Percentiles rank a stretch among this genome's conserved stretches.
Evolutionary conservation across 208 protist genomes (phyloP).

Genomic region (Leishmania martiniquensis): DNA sequence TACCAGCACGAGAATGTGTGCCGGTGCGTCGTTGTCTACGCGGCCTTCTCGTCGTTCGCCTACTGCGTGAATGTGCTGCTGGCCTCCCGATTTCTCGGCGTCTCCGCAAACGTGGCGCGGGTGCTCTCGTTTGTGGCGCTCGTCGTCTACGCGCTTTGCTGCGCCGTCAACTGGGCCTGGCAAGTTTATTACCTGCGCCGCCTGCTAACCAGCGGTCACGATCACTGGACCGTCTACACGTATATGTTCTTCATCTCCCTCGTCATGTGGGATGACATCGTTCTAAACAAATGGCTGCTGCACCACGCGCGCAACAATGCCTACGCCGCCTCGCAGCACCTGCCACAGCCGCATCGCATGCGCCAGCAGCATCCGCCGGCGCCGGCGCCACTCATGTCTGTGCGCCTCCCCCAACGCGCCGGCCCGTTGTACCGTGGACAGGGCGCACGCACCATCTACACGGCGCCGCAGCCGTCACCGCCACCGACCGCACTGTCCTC

Average conservation of each 20-base stretch:
- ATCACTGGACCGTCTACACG: slow-evolving; percentile 85
- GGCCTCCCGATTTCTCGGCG: slow-evolving; percentile 89
- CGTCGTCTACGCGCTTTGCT: slow-evolving; percentile 85
- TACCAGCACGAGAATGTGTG: slow-evolving; percentile 89
- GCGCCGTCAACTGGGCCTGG: slow-evolving; percentile 90
- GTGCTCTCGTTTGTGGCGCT: slow-evolving; percentile 82
- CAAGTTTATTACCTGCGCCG: slow-evolving; percentile 89
- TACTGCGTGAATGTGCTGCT: slow-evolving; percentile 94
- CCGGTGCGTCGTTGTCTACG: slow-evolving; percentile 92
- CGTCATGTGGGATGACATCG: slow-evolving; percentile 88
- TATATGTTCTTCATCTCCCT: slow-evolving; percentile 86
- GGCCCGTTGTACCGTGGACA: slow-evolving; percentile 13
- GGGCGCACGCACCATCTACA: not conserved
- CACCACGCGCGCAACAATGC: slow-evolving; percentile 75
- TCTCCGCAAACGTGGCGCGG: slow-evolving; percentile 53
- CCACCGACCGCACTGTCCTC: slow-evolving; percentile 7
- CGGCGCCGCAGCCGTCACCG: not conserved
- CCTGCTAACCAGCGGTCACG: slow-evolving; percentile 54
- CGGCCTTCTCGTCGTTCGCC: slow-evolving; percentile 89
- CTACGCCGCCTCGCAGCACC: slow-evolving; percentile 58
- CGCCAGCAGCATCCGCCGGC: slow-evolving; percentile 20
- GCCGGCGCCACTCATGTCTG: not conserved
- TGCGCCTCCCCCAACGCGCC: slow-evolving; percentile 3
- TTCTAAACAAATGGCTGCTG: slow-evolving; percentile 76
- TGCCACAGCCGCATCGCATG: slow-evolving; percentile 26